phyloP scores from a whole-genome alignment of 2,329 filamentous ascomycete genomes.

The Phymatotrichopsis omnivora region DNA sequence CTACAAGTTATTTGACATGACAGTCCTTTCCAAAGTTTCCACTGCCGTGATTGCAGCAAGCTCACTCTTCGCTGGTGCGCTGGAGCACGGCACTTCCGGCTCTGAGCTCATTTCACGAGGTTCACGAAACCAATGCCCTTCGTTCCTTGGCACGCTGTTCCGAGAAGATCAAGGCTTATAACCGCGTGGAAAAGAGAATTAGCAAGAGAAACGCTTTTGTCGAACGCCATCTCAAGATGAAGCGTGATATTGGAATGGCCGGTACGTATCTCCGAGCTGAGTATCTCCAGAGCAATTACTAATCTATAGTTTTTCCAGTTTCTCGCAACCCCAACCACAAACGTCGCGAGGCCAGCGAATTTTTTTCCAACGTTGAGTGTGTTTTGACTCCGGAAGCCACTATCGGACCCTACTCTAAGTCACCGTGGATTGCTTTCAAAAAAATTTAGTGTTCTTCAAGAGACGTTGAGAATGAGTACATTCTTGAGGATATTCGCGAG shows the following conservation, averaged over 20 bases:
- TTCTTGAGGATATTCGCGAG: slow-evolving; percentile 38
- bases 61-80: background rate
- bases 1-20: no score
- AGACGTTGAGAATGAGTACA: slow-evolving; percentile 37
- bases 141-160: slow-evolving; percentile 13
- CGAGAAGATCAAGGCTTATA: slow-evolving; percentile 10
- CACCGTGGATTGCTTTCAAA: slow-evolving; percentile 2
- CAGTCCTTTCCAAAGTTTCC: no score
- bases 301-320: background rate
- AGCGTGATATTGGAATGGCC: background rate
- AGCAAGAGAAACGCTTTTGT: slow-evolving; percentile 15
- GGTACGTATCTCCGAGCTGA: background rate
- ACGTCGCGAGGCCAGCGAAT: background rate
- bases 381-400: slow-evolving; percentile 45
- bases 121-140: slow-evolving; percentile 6
- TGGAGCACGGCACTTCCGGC: background rate
- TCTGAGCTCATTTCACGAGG: background rate
- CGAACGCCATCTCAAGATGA: slow-evolving; percentile 1
- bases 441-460: background rate
- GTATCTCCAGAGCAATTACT: background rate
- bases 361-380: slow-evolving; percentile 37
- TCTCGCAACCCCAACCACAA: background rate
- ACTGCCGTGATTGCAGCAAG: background rate
- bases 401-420: slow-evolving; percentile 39
- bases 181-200: background rate